phyloP scores from a whole-genome alignment of 768 basidiomycete species.

The Phanerochaete carnosa region DNA sequence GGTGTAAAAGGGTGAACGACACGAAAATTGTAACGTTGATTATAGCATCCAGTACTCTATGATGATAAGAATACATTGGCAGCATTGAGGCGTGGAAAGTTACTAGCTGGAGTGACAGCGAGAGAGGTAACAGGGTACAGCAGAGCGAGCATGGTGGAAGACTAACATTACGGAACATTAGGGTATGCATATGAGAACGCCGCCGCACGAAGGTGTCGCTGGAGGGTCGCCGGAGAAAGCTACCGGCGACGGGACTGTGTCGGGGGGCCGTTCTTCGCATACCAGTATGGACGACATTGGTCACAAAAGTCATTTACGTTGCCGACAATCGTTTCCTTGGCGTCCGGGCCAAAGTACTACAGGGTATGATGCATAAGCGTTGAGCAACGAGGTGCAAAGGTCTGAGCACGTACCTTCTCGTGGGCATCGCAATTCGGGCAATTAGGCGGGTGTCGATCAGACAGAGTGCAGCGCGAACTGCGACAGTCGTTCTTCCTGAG shows the following conservation, averaged over 20 bases:
- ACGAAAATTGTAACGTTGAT: not conserved
- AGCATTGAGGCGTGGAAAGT: not conserved
- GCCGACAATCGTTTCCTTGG: conserved; percentile 53
- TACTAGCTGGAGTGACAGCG: not conserved
- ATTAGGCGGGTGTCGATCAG: conserved; percentile 34
- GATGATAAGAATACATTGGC: not conserved
- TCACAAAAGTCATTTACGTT: conserved; percentile 41
- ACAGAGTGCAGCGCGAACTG: conserved; percentile 40
- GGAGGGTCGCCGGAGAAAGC: not conserved
- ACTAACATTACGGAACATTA: not conserved
- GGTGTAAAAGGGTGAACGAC: too few relatives aligned
- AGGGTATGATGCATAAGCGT: conserved; percentile 2
- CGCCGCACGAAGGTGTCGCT: not conserved
- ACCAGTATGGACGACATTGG: conserved; percentile 29
- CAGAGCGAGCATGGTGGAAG: conserved; percentile 1
- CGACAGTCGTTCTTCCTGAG: conserved; percentile 54
- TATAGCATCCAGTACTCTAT: not conserved
- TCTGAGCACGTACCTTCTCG: conserved; percentile 21
- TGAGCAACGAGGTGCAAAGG: conserved; percentile 4
- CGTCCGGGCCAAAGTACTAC: conserved; percentile 73
- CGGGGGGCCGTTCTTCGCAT: conserved; percentile 13
- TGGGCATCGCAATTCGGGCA: conserved; percentile 38
- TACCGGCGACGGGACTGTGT: not conserved
- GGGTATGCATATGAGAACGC: conserved; percentile 2
- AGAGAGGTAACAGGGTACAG: conserved; percentile 2